Conservation (phyloP, 176 grass and related monocot genomes). For the Dendrocalamus sinicus region DNA sequence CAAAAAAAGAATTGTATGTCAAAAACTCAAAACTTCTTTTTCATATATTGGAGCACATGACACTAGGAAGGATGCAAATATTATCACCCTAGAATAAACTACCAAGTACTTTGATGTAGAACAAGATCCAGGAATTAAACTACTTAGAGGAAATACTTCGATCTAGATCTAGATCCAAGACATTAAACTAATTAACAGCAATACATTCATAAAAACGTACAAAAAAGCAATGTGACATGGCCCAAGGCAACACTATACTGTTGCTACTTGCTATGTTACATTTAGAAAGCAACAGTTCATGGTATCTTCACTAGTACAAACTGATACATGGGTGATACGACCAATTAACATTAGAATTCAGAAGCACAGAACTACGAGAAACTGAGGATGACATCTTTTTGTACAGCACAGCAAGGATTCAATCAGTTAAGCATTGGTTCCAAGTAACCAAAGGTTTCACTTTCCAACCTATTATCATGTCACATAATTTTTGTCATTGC, state of each 20-base stretch:
- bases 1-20: neutral
- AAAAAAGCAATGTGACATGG: neutral
- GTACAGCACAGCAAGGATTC: neutral
- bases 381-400: neutral
- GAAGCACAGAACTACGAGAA: neutral
- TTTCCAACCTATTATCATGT: slow-evolving; percentile 13
- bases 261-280: neutral
- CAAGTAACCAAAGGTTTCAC: neutral
- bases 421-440: neutral
- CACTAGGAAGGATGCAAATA: neutral
- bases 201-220: neutral
- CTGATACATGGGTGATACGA: neutral
- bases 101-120: neutral
- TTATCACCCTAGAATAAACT: neutral
- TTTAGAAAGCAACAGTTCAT: neutral
- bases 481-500: neutral
- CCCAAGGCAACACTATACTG: neutral
- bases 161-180: neutral
- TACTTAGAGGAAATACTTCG: neutral
- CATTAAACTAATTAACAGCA: neutral
- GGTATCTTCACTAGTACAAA: neutral
- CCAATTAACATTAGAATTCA: neutral
- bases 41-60: neutral
- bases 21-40: neutral
- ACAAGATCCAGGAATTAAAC: neutral